phyloP scores from a whole-genome alignment of 148 eudicot genomes.

The Beta vulgaris region DNA sequence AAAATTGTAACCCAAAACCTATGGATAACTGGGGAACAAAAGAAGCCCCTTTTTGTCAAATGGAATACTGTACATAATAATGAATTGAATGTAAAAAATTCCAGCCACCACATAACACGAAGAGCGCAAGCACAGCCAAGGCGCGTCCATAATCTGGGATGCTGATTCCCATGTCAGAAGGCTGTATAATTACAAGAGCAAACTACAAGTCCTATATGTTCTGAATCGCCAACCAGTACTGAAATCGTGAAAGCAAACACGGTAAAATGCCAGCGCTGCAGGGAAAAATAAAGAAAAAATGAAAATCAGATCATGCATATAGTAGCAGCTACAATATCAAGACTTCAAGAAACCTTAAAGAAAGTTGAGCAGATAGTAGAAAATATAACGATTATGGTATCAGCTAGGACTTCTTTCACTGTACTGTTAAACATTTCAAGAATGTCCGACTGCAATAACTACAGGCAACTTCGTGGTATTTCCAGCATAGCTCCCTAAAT shows the following conservation, averaged over 20 bases:
- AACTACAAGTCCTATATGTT: not conserved
- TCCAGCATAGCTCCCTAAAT: too few relatives aligned
- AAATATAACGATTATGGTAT: not conserved
- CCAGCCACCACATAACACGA: constrained; percentile 3
- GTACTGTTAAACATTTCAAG: not conserved
- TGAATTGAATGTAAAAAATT: constrained; percentile 22
- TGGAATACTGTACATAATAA: constrained; percentile 25
- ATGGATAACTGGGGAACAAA: not conserved
- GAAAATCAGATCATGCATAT: too few relatives aligned
- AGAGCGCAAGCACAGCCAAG: constrained; percentile 13
- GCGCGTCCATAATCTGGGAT: not conserved
- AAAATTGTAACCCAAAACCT: constrained; percentile 7
- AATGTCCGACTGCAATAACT: too few relatives aligned
- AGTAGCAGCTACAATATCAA: not conserved
- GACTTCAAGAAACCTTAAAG: not conserved
- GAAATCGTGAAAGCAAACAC: not conserved
- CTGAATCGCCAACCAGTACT: constrained; percentile 11
- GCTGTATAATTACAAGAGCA: not conserved
- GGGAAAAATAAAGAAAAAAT: not conserved
- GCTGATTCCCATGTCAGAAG: constrained; percentile 8
- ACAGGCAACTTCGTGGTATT: too few relatives aligned
- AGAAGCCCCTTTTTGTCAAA: not conserved
- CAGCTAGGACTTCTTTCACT: not conserved
- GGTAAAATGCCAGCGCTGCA: constrained; percentile 3
- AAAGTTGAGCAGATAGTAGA: not conserved